These are phyloP conservation scores for Talaromyces proteolyticus DNA, from an alignment of 495 filamentous ascomycete genomes.

Conservation along the genomic window DNA sequence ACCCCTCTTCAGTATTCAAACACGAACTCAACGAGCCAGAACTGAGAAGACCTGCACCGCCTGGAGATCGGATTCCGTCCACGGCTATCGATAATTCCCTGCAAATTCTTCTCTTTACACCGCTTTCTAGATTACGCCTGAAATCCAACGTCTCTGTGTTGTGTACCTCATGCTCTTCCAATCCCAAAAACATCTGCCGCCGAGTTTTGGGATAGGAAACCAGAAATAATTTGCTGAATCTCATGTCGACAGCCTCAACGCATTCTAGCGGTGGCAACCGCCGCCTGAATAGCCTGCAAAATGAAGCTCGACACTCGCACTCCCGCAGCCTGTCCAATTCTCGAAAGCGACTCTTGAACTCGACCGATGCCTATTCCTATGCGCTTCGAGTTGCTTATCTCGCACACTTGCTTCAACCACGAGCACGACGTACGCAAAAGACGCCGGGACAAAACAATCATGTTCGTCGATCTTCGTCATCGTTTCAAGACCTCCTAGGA, in stretches of 20 bases:
- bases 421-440: conserved; percentile 80
- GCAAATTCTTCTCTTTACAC: too few relatives aligned
- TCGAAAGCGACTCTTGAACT: conserved; percentile 42
- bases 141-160: background rate
- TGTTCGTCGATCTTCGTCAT: conserved; percentile 61
- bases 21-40: background rate
- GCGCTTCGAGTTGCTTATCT: conserved; percentile 90
- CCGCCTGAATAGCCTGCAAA: conserved; percentile 51
- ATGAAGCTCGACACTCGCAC: conserved; percentile 39
- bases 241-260: conserved; percentile 50
- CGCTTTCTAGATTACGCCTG: background rate
- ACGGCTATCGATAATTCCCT: too few relatives aligned
- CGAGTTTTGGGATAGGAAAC: background rate
- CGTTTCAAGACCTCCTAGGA: conserved; percentile 63
- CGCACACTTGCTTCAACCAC: conserved; percentile 86
- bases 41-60: background rate
- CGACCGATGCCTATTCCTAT: conserved; percentile 79
- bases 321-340: conserved; percentile 46
- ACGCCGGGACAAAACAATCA: conserved; percentile 56
- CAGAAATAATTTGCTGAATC: conserved; percentile 2
- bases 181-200: background rate
- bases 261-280: conserved; percentile 49
- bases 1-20: conserved; percentile 3
- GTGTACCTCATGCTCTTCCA: conserved; percentile 3
- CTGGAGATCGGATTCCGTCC: too few relatives aligned